Conservation (phyloP, 306 rosid species). For the Albizia julibrissin region DNA sequence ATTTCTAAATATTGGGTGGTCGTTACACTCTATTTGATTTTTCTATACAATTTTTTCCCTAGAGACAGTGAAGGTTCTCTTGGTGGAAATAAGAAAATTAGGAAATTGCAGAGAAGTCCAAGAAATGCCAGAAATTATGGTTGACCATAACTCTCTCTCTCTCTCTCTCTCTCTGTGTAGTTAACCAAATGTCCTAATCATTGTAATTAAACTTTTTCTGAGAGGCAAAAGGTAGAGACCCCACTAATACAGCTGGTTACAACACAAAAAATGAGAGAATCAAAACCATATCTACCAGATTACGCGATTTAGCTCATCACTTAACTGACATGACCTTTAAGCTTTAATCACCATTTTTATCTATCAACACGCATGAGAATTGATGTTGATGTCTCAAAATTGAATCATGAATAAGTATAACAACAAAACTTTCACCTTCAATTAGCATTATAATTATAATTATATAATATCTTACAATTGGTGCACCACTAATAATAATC, state of each 20-base stretch:
- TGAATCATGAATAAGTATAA: neutral
- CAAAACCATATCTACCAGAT: slow-evolving; percentile 63
- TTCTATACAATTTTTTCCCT: neutral
- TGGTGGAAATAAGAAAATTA: slow-evolving; percentile 12
- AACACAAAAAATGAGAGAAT: slow-evolving; percentile 55
- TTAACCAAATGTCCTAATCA: slow-evolving; percentile 56
- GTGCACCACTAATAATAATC: slow-evolving; percentile 49
- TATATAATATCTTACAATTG: slow-evolving; percentile 56
- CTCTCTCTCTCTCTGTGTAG: neutral
- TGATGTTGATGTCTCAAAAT: slow-evolving; percentile 40
- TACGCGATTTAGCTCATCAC: slow-evolving; percentile 46
- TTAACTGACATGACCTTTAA: slow-evolving; percentile 71
- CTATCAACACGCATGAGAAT: slow-evolving; percentile 24
- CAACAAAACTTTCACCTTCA: slow-evolving; percentile 36
- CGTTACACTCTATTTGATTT: neutral
- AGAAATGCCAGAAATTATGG: slow-evolving; percentile 56
- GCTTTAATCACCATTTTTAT: slow-evolving; percentile 44
- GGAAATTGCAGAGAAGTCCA: slow-evolving; percentile 37
- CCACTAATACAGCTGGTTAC: slow-evolving; percentile 96
- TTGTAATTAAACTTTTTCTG: slow-evolving; percentile 52
- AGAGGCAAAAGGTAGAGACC: slow-evolving; percentile 38
- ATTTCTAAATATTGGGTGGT: neutral
- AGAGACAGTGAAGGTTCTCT: slow-evolving; percentile 36
- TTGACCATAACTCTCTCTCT: slow-evolving; percentile 42
- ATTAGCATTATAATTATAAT: slow-evolving; percentile 50